Evolutionary conservation across 2,329 filamentous ascomycete species (phyloP), one percentile per base, ranked within the genome.

Genomic region (Myriosclerotinia curreyana): DNA sequence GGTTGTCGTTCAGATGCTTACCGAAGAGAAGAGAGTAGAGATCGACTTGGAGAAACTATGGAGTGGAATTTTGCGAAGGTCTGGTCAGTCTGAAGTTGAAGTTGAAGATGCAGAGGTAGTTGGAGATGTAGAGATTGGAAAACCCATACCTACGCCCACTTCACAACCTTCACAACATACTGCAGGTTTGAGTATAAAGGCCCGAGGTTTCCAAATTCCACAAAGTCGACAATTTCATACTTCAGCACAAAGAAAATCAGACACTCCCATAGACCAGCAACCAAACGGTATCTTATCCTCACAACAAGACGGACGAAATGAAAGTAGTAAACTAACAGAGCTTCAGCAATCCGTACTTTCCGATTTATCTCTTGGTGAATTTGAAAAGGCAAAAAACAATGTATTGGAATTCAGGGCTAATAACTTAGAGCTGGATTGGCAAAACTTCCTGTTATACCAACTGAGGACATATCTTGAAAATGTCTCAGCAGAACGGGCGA

Each of bases 1-100:
- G 62, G 79, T 91, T 60, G 87, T 91, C 42, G 83, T 90, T 48
- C 88, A 91, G 74, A 83, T 91, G 78, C 83, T 91, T 73, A 90
- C 86, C 0, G 86, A 88, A 68, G 86, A 88, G 72, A 90, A 89
- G 76, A 79, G 88, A 69, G 82, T 79, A 38, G 85, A 90, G 69
- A 80, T 89, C 42, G 83, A 90, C 72, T 75, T 91, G 61, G 88
- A 91, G 71, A 80, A 79, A 20, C 75, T 90, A 14, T 91, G 88
- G 80, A 76, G 51, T 44, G 72, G 72, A 9, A 73, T 75, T 54
- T 62, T 72, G 22, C 65, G 58, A 66, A 65, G 70, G 28, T 64
- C 71, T n/a, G 62, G 49, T 28, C 50, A 62, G n/a, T 56, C 36
- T 31, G 53, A 60, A 38, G 22, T 54, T 31, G 53, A 60, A 36